A percentile compares a stretch with the other conserved stretches of the same genome.
phyloP scores from a whole-genome alignment of 78 protist species.

The Planoprotostelium fungivorum region DNA sequence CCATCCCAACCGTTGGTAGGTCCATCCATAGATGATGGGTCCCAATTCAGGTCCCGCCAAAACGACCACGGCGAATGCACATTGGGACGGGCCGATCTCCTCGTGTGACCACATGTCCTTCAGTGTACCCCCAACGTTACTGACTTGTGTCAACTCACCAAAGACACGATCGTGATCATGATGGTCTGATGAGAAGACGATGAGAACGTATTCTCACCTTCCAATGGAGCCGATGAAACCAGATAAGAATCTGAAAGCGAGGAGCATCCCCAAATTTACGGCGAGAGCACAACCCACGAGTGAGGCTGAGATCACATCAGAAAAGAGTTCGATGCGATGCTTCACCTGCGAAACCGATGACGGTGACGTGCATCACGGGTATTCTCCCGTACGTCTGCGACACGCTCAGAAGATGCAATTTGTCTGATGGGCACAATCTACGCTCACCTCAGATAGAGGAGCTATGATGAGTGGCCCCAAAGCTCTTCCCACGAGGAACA shows the following conservation, averaged over 20 bases:
- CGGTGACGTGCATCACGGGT: too few relatives aligned
- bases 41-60: slow-evolving; percentile 1
- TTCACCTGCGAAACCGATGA: too few relatives aligned
- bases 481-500: background rate
- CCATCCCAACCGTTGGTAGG: background rate
- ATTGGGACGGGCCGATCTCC: background rate
- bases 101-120: background rate
- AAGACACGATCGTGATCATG: too few relatives aligned
- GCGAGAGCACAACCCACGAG: background rate
- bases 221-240: background rate
- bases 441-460: background rate
- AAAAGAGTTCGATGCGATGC: background rate
- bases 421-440: too few relatives aligned
- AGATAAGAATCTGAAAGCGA: background rate
- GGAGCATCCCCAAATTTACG: background rate
- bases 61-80: background rate
- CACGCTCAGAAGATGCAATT: too few relatives aligned
- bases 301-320: background rate
- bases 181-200: too few relatives aligned
- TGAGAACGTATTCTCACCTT: too few relatives aligned
- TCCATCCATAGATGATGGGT: background rate
- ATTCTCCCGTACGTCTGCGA: too few relatives aligned
- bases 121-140: background rate
- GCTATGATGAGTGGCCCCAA: background rate
- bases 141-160: too few relatives aligned